Base-by-base conservation (phyloP, 2,329 filamentous ascomycete species). In the Fusarium oxysporum region DNA sequence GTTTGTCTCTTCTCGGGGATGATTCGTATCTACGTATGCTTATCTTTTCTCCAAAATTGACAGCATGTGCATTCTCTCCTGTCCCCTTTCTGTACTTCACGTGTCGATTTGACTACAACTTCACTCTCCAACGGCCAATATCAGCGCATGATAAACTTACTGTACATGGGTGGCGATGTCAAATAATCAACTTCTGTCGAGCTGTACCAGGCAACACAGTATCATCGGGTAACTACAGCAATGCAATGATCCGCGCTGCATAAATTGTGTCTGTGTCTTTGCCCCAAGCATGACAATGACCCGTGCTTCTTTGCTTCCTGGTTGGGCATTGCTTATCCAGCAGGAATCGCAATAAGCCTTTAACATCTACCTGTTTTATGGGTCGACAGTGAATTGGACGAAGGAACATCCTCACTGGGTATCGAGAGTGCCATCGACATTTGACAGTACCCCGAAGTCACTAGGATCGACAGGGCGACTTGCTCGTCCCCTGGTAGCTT, bases 401-500 rank as follows among this genome's bases (percentile, higher is more conserved):
- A 32, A 19, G 32, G 38, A 37, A 12, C 13, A n/a, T 35, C 12
- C 21, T 48, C 45, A 25, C 28, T 23, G 33, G 25, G 5, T 55
- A n/a, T 50, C n/a, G 19, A 50, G 25, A 37, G 32, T 30, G 21
- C 45, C 38, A 38, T 33, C 23, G 37, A 25, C n/a, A 48, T 41
- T 58, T 37, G 32, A 21, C 32, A 48, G 45, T 54, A 33, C 45
- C 43, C 54, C 28, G 41, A 37, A 44, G 60, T 59, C 43, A 40
- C 43, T 23, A 38, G 17, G 69, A 72, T 70, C 65, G 69, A 45
- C 60, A 72, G 70, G 70, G 70, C 47, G 51, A 57, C 45, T 55
- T 21, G 32, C 45, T 45, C 30, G 32, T 41, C 48, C 44, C 33
- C 37, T 11, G 19, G 38, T 43, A 33, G 37, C 32, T 38, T 53